Base-by-base conservation (phyloP, 106 monocot genomes). In the Ottelia alismoides region DNA sequence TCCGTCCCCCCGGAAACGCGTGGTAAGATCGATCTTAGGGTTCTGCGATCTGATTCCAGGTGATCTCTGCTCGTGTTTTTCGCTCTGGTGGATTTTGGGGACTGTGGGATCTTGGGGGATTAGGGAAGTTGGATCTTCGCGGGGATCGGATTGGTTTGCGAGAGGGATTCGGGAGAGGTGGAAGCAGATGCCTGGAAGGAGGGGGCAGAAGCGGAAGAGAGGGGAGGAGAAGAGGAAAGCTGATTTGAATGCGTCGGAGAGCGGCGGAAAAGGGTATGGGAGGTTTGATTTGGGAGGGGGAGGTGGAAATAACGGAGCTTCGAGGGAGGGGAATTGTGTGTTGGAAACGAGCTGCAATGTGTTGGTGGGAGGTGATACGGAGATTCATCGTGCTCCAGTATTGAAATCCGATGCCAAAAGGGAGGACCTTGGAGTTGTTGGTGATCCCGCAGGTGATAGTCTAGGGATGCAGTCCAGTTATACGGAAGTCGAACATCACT, bases 101-200 rank as follows among this genome's bases (percentile, higher is more conserved):
- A 16, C 40, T 43, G 6, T 43, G 40, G 40, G n/a, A n/a, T n/a
- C 40, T 16, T 6, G 10, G 16, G 40, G 10, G 40, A 6, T 43
- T 6, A 16, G 40, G 16, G 40, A 6, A 43, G 40, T 16, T 6
- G 40, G 16, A 7, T 16, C 40, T 16, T 6, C 40, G 40, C 40
- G 6, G 40, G 40, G 40, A 43, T 43, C n/a, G n/a, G 40, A 7
- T 43, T 7, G 40, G 40, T 6, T 16, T 43, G 40, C 10, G 19
- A 46, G 69, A 0, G 66, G 76, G 11, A 47, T 57, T 52, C 30
- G 5, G 24, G 52, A 45, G 56, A 46, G 22, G 27, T 20, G 20
- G 16, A 6, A 53, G 32, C 35, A n/a, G 12, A 2, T 26, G 45
- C 4, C 2, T 12, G 16, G 40, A 43, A 43, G 40, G 5, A 6